Evolutionary conservation across 1,139 yeast genomes (phyloP), one percentile per base, ranked within the genome.

Genomic region (Yamadazyma siamensis): DNA sequence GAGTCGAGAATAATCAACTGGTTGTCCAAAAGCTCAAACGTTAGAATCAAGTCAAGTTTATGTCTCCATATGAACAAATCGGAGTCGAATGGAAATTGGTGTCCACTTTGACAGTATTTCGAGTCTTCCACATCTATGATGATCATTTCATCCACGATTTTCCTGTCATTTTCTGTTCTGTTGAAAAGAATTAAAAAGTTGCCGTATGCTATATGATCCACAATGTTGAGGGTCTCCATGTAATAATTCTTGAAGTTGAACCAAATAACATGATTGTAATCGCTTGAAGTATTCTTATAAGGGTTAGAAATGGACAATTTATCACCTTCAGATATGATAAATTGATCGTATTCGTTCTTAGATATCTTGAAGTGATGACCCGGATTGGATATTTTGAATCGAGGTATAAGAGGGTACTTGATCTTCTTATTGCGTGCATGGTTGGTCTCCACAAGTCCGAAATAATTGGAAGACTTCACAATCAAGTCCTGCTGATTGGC

Each of bases 11-110:
- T 44, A 12, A 65, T 45, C 26, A 56, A 46, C 28, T 49, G 40
- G 35, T 34, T 37, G 6, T 29, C 34, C n/a, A 33, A 30, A 3
- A 54, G 36, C 13, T 59, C 60, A 29, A 54, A 44, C 15, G 44
- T 44, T 14, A 61, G 29, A 21, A 65, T 52, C 12, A 38, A 27
- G 51, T 54, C 25, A 36, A 68, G 59, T 36, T 58, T 56, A 33
- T 64, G 61, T 32, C 65, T 57, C 72, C 73, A 67, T 7, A 65
- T 44, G 17, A 67, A 54, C 28, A 54, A 38, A 38, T 68, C 74
- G 32, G 64, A 61, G 33, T 62, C 69, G 34, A 68, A 64, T 13
- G 47, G 47, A 28, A 55, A 54, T 15, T 45, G 55, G 5, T 53
- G 56, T 3, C 65, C 65, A 6, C 71, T 66, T 29, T 42, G 45